phyloP scores from a whole-genome alignment of 106 monocot species.

The Dactylorhiza incarnata region DNA sequence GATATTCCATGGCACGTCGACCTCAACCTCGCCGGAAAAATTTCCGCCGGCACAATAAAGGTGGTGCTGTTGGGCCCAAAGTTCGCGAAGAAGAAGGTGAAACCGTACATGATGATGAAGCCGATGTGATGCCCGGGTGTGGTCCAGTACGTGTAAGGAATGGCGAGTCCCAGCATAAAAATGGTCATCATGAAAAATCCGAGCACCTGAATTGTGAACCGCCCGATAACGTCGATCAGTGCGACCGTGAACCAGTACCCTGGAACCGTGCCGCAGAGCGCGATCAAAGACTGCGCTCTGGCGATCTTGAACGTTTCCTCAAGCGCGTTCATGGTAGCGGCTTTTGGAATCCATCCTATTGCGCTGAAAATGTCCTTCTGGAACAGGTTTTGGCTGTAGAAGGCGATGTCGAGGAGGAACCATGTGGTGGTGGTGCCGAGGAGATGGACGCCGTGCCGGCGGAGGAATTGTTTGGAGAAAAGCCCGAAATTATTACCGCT shows the following conservation, averaged over 20 bases:
- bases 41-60: conserved; percentile 83
- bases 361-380: too few relatives aligned
- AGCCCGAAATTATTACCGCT: conserved; percentile 5
- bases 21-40: conserved; percentile 58
- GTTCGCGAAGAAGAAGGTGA: conserved; percentile 90
- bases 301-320: conserved; percentile 18
- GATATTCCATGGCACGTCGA: conserved; percentile 79
- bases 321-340: conserved; percentile 11
- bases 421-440: conserved; percentile 15
- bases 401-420: conserved; percentile 22
- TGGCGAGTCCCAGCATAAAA: conserved; percentile 14
- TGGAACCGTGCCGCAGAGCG: conserved; percentile 19
- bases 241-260: conserved; percentile 27
- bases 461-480: conserved; percentile 12
- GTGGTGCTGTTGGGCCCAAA: conserved; percentile 84
- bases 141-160: conserved; percentile 40
- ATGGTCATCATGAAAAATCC: conserved; percentile 17
- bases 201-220: conserved; percentile 13
- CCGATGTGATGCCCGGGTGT: conserved; percentile 36
- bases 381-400: not conserved
- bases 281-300: conserved; percentile 11
- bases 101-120: conserved; percentile 54
- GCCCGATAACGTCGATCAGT: conserved; percentile 9
- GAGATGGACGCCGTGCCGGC: conserved; percentile 14
- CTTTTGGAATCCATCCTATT: too few relatives aligned